Conservation (phyloP, 2,329 filamentous ascomycete species). For the Nakataea oryzae region DNA sequence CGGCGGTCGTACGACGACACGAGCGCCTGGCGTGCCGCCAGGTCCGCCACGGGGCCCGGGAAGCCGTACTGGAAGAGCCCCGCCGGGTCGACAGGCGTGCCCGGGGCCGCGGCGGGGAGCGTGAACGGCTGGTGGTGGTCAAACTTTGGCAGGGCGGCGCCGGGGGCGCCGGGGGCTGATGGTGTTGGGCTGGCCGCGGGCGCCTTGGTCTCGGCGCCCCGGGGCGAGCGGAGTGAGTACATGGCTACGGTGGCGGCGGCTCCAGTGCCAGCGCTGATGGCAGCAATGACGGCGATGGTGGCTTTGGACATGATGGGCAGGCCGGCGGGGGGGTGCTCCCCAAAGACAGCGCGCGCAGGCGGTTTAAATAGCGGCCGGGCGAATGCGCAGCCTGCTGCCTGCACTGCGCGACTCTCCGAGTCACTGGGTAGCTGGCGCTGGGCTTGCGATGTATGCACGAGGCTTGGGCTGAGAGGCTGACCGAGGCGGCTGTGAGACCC, state of each 20-base stretch:
- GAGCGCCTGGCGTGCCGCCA: constrained; percentile 65
- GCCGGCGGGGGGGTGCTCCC: neutral
- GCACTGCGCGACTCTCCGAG: neutral
- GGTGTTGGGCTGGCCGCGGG: constrained; percentile 13
- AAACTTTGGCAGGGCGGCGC: constrained; percentile 15
- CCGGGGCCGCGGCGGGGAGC: too few species aligned
- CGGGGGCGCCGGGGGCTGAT: constrained; percentile 11
- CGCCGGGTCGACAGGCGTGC: constrained; percentile 55
- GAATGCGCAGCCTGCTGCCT: too few species aligned
- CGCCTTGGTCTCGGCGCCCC: constrained; percentile 27
- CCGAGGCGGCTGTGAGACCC: neutral
- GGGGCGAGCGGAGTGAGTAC: constrained; percentile 44
- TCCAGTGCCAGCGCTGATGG: constrained; percentile 65
- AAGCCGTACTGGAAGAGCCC: constrained; percentile 83
- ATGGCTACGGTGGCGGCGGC: constrained; percentile 64
- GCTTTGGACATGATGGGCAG: constrained; percentile 44
- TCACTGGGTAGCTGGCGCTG: neutral
- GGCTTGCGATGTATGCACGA: neutral
- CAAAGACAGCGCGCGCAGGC: neutral
- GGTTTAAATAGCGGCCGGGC: neutral
- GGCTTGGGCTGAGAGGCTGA: neutral
- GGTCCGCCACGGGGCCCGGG: constrained; percentile 78
- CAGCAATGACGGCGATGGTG: constrained; percentile 65
- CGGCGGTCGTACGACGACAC: constrained; percentile 86
- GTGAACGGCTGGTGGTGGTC: constrained; percentile 16